Conservation (phyloP, 768 basidiomycete genomes). For the Xerocomellus intermedius region DNA sequence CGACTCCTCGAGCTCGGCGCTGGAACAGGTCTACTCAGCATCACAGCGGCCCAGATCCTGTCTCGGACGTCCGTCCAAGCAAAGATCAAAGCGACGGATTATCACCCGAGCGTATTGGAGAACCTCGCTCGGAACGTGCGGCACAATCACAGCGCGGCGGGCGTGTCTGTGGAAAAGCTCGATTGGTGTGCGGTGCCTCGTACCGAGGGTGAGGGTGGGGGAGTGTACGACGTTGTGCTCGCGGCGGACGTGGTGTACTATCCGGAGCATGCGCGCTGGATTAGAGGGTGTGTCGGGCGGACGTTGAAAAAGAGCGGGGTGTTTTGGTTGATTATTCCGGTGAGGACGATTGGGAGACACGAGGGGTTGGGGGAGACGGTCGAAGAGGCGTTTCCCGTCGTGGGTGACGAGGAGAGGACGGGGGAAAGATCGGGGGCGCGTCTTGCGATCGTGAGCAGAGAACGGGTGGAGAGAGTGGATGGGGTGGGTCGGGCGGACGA, state of each 20-base stretch:
- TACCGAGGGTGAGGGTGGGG: conserved; percentile 17
- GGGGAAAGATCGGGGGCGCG: conserved; percentile 3
- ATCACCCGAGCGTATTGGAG: conserved; percentile 67
- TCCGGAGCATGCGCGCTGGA: conserved; percentile 65
- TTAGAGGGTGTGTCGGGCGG: conserved; percentile 56
- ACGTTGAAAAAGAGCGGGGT: conserved; percentile 47
- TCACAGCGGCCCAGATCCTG: conserved; percentile 55
- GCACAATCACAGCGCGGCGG: conserved; percentile 43
- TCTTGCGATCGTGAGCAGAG: conserved; percentile 48
- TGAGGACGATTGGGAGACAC: conserved; percentile 63
- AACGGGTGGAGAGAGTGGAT: conserved; percentile 47
- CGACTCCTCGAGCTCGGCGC: conserved; percentile 80
- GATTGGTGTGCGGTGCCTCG: conserved; percentile 60
- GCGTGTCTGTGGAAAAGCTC: conserved; percentile 48
- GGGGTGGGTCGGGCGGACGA: conserved; percentile 70
- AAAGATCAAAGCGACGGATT: conserved; percentile 69
- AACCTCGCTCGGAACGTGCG: conserved; percentile 64
- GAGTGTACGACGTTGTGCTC: conserved; percentile 62
- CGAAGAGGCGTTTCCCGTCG: conserved; percentile 47
- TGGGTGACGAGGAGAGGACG: neutral
- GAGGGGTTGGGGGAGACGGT: conserved; percentile 59
- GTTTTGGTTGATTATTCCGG: conserved; percentile 74
- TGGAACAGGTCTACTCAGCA: conserved; percentile 81
- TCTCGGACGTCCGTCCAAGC: conserved; percentile 13
- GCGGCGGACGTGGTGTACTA: conserved; percentile 83